Percentiles rank a stretch among this genome's conserved stretches.
Evolutionary conservation across 192 early-diverging fungal genomes (phyloP).

Genomic region (Backusella macrospora): DNA sequence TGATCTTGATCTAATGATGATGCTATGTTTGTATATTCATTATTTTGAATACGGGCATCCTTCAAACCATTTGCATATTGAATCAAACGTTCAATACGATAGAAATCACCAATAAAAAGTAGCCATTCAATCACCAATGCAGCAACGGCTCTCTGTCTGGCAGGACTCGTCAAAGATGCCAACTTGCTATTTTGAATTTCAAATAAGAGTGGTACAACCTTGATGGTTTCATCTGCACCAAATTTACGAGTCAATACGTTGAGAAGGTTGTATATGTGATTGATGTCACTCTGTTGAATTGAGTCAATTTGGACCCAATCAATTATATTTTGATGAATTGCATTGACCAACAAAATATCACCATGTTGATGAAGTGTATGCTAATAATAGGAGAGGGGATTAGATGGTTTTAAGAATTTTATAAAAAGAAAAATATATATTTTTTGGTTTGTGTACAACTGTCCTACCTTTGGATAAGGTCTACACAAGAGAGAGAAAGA

Average conservation of each 20-base stretch:
- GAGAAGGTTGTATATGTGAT: conserved; percentile 19
- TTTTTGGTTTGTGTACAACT: background rate
- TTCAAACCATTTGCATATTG: conserved; percentile 11
- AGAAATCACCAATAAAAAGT: conserved; percentile 15
- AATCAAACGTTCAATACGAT: conserved; percentile 9
- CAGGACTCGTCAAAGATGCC: background rate
- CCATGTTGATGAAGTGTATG: conserved; percentile 22
- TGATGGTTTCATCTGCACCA: conserved; percentile 28
- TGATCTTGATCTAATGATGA: background rate
- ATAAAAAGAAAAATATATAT: background rate
- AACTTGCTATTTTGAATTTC: conserved; percentile 21
- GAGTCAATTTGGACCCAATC: conserved; percentile 30
- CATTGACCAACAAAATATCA: conserved; percentile 25
- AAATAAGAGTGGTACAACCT: conserved; percentile 31
- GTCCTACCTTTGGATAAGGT: conserved; percentile 22
- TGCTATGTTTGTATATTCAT: background rate
- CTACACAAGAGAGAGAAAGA: background rate
- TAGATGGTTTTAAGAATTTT: background rate
- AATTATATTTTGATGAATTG: conserved; percentile 21
- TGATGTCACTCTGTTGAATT: conserved; percentile 8
- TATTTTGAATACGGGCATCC: background rate
- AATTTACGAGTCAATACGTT: conserved; percentile 22
- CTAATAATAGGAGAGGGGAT: background rate
- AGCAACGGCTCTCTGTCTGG: conserved; percentile 12
- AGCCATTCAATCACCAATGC: conserved; percentile 27